A percentile compares a stretch with the other conserved stretches of the same genome.
Conservation (phyloP, 2,329 filamentous ascomycete species). For the Lasiodiplodia theobromae region DNA sequence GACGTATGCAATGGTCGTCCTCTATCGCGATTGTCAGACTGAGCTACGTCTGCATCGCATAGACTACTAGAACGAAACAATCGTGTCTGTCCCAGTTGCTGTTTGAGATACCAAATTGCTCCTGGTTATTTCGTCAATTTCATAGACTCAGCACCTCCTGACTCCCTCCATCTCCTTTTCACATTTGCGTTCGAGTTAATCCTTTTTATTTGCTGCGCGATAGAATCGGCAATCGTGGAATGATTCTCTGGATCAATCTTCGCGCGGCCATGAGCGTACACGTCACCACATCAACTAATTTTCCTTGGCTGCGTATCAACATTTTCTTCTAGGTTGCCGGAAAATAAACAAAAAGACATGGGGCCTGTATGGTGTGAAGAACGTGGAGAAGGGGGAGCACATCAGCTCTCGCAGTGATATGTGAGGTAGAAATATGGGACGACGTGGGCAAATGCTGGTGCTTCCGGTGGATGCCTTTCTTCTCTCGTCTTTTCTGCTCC, state of each 20-base stretch:
- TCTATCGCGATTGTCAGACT: not conserved
- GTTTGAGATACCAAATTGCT: slow-evolving; percentile 28
- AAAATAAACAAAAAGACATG: not conserved
- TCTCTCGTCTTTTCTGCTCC: not conserved
- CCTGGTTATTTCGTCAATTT: not conserved
- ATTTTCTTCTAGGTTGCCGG: not conserved
- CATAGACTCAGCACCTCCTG: not conserved
- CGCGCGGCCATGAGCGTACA: not conserved
- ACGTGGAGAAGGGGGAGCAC: not conserved
- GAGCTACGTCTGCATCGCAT: not conserved
- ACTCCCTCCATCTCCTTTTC: slow-evolving; percentile 5
- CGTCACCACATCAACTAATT: slow-evolving; percentile 2
- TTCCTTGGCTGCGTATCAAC: slow-evolving; percentile 4
- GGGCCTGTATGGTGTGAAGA: not conserved
- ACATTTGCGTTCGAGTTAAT: not conserved
- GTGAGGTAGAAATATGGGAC: not conserved
- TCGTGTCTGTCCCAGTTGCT: not conserved
- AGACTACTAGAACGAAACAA: not conserved
- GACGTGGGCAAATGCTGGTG: not conserved
- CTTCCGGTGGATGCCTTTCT: not conserved
- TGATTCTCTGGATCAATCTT: not conserved
- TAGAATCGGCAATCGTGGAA: slow-evolving; percentile 18
- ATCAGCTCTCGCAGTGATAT: not conserved
- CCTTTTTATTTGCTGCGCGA: not conserved
- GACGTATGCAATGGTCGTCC: not conserved